phyloP scores from a whole-genome alignment of 2,329 filamentous ascomycete genomes.

The Beauveria pseudobassiana region DNA sequence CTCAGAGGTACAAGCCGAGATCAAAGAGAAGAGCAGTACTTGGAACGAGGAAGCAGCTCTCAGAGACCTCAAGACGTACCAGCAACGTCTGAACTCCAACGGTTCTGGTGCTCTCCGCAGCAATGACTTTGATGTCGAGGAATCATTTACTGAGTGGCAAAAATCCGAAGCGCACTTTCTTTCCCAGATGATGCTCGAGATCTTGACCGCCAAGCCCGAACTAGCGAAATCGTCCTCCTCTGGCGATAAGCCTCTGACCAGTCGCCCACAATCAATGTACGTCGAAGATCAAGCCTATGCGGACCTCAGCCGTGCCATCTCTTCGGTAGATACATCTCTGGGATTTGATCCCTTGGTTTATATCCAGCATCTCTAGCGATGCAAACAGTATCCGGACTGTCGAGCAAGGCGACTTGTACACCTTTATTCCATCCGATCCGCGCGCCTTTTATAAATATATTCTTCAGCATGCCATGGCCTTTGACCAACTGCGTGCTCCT shows the following conservation, averaged over 20 bases:
- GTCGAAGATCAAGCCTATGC: slow-evolving; percentile 44
- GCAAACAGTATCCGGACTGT: slow-evolving; percentile 43
- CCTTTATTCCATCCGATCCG: slow-evolving; percentile 81
- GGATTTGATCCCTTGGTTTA: slow-evolving; percentile 57
- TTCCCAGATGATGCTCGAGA: slow-evolving; percentile 87
- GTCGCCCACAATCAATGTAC: slow-evolving; percentile 40
- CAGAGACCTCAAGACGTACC: slow-evolving; percentile 87
- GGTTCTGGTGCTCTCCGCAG: slow-evolving; percentile 68
- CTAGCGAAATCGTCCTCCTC: slow-evolving; percentile 69
- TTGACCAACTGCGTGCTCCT: slow-evolving; percentile 51
- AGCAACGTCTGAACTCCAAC: slow-evolving; percentile 76
- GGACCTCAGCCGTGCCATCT: slow-evolving; percentile 44
- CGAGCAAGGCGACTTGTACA: slow-evolving; percentile 64
- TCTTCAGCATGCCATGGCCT: slow-evolving; percentile 65
- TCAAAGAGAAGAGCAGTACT: slow-evolving; percentile 67
- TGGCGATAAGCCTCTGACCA: slow-evolving; percentile 48
- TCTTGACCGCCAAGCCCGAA: slow-evolving; percentile 78
- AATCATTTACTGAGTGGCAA: slow-evolving; percentile 85
- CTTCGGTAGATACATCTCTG: slow-evolving; percentile 34
- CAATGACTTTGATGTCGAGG: slow-evolving; percentile 85
- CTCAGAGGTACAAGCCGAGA: slow-evolving; percentile 76
- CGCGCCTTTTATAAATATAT: slow-evolving; percentile 78
- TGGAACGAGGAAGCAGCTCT: slow-evolving; percentile 94
- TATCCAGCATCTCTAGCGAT: slow-evolving; percentile 57
- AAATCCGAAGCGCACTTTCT: slow-evolving; percentile 80